These are phyloP conservation scores for Pythium rhizo-oryzae DNA, from an alignment of 352 stramenopile species.

Conservation along the genomic window DNA sequence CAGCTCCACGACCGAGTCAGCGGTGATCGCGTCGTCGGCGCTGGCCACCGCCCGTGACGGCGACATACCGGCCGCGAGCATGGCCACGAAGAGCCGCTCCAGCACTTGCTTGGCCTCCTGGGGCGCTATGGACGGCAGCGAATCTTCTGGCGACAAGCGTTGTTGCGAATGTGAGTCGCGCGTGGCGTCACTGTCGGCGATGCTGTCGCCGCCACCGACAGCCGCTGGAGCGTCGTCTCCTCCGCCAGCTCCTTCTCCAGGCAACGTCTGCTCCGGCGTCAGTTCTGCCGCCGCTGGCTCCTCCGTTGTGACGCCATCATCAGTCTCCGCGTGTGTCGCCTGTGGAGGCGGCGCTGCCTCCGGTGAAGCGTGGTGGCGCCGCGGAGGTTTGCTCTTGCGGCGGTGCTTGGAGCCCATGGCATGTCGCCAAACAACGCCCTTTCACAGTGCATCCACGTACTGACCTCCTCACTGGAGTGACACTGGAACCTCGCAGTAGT, in stretches of 20 bases:
- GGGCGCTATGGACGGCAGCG: neutral
- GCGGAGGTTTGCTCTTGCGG: conserved; percentile 10
- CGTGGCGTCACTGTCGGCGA: too few relatives aligned
- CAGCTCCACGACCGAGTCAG: neutral
- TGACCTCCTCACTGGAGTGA: neutral
- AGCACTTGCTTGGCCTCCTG: conserved; percentile 2
- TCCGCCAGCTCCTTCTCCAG: too few relatives aligned
- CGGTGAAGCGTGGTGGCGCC: neutral
- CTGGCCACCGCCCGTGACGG: neutral
- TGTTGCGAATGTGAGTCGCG: neutral
- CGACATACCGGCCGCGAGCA: conserved; percentile 10
- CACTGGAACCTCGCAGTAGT: neutral
- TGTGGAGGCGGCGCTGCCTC: neutral
- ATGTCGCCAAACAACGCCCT: conserved; percentile 1
- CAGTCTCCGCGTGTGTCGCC: too few relatives aligned
- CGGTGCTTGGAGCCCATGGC: conserved; percentile 13
- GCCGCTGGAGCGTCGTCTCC: too few relatives aligned
- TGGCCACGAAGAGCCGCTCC: conserved; percentile 9
- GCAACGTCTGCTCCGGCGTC: too few relatives aligned
- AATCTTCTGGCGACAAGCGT: neutral
- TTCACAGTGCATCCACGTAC: neutral
- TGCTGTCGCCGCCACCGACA: too few relatives aligned
- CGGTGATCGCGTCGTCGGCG: neutral
- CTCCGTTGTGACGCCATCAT: too few relatives aligned
- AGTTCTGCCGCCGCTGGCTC: too few relatives aligned